phyloP scores from a whole-genome alignment of 2,329 filamentous ascomycete species.

The Aspergillus ruber region DNA sequence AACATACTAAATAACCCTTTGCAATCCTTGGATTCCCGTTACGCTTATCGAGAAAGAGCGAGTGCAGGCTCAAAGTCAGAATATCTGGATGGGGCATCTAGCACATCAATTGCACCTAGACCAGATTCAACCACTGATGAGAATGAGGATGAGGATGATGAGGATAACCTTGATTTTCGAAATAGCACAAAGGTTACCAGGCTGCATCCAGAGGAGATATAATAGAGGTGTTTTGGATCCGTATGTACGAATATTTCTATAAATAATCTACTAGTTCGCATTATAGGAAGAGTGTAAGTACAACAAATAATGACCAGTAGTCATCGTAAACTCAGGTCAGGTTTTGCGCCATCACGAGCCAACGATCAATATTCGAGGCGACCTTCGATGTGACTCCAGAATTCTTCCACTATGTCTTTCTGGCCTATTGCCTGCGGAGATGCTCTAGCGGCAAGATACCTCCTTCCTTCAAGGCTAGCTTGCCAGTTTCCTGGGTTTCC shows the following conservation, averaged over 20 bases:
- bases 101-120: conserved; percentile 12
- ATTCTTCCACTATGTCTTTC: conserved; percentile 36
- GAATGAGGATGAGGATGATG: conserved; percentile 31
- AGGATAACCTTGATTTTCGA: conserved; percentile 32
- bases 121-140: conserved; percentile 52
- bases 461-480: conserved; percentile 49
- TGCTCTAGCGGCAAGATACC: conserved; percentile 42
- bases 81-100: neutral
- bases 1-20: neutral
- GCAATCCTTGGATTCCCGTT: neutral
- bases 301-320: conserved; percentile 1
- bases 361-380: conserved; percentile 27
- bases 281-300: neutral
- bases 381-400: conserved; percentile 36
- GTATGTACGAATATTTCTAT: no score
- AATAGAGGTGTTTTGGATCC: no score
- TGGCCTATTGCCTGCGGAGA: conserved; percentile 28
- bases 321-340: no score
- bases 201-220: neutral
- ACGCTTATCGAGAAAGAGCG: neutral
- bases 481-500: conserved; percentile 54
- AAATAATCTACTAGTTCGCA: no score
- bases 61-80: neutral
- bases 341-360: neutral
- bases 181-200: neutral